Evolutionary conservation across 345 rosid species (phyloP).

Genomic region (Dovyalis caffra): DNA sequence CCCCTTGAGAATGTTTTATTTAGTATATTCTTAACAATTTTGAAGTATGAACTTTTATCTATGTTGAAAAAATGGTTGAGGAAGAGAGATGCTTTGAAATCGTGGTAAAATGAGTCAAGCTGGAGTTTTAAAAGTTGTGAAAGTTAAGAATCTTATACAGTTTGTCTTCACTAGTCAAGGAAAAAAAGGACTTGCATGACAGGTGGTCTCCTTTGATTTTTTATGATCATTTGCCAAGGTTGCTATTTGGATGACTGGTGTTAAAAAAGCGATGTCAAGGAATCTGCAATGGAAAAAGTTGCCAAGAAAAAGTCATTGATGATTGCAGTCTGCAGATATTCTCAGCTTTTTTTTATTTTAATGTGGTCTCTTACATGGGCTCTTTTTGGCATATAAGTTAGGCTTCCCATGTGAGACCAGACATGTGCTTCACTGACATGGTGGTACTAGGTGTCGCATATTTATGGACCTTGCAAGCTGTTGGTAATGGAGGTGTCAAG

Average conservation of each 20-base stretch:
- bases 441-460: too few relatives aligned
- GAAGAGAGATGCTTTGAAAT: background rate
- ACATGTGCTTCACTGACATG: background rate
- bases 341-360: background rate
- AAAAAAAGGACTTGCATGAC: background rate
- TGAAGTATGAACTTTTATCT: too few relatives aligned
- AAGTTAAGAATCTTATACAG: constrained; percentile 10
- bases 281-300: background rate
- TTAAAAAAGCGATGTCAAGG: background rate
- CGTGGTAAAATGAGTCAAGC: background rate
- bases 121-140: background rate
- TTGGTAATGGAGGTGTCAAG: background rate
- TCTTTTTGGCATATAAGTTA: background rate
- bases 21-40: background rate
- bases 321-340: background rate
- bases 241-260: background rate
- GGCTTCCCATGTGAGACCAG: background rate
- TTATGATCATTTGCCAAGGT: background rate
- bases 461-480: background rate
- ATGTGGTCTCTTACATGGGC: background rate
- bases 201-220: background rate
- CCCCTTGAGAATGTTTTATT: background rate
- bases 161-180: background rate
- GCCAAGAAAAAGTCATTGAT: background rate
- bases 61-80: too few relatives aligned